phyloP scores from a whole-genome alignment of 2,329 filamentous ascomycete species.

The Fusarium sp. region DNA sequence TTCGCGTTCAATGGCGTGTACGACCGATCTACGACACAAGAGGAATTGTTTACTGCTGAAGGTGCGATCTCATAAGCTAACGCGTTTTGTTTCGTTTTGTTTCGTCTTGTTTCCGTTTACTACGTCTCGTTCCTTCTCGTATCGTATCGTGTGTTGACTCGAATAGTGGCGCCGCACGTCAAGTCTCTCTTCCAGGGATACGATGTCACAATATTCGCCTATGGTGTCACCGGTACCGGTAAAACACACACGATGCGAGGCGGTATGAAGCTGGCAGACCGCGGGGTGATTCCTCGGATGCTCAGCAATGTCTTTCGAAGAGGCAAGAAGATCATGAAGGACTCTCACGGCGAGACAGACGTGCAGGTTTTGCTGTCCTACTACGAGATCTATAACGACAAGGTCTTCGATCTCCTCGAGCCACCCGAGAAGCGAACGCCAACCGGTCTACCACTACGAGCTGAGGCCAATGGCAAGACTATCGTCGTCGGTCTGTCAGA shows the following conservation, averaged over 20 bases:
- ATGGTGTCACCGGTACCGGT: constrained; percentile 91
- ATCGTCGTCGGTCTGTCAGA: constrained; percentile 89
- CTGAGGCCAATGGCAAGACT: constrained; percentile 88
- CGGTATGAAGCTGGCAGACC: constrained; percentile 84
- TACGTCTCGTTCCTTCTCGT: not conserved
- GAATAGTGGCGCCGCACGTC: constrained; percentile 83
- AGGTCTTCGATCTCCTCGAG: constrained; percentile 91
- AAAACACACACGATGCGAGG: constrained; percentile 98
- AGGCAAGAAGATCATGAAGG: constrained; percentile 86
- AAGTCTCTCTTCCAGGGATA: constrained; percentile 93
- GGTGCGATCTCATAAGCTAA: constrained; percentile 62
- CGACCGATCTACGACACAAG: constrained; percentile 81
- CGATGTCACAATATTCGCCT: constrained; percentile 91
- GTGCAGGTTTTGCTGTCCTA: constrained; percentile 86
- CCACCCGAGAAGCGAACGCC: constrained; percentile 86
- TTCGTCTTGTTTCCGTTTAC: not conserved
- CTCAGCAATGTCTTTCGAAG: constrained; percentile 88
- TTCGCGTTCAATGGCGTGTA: constrained; percentile 97
- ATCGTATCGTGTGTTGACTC: constrained; percentile 42
- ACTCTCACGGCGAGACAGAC: constrained; percentile 74
- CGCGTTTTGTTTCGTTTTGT: not conserved
- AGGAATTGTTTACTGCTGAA: constrained; percentile 89
- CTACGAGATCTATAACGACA: constrained; percentile 98
- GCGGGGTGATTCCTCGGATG: constrained; percentile 87
- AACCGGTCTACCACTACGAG: constrained; percentile 82